Evolutionary conservation across 2,329 filamentous ascomycete species (phyloP).

Genomic region (Scolecobasidium constrictum): DNA sequence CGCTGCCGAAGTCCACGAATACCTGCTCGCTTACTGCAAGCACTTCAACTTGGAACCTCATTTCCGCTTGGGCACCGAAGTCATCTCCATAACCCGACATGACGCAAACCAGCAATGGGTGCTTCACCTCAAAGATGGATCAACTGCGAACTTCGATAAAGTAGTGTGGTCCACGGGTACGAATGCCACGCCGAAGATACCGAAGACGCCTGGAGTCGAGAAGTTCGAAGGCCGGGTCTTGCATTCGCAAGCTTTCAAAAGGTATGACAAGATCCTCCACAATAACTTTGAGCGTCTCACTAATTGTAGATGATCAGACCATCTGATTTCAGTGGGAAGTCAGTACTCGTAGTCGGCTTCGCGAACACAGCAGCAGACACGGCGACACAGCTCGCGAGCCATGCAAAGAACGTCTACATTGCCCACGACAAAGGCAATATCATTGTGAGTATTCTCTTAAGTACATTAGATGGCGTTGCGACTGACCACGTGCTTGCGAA

Average conservation of each 20-base stretch:
- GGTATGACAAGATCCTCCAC: too few species aligned
- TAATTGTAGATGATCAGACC: too few species aligned
- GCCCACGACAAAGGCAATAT: conserved; percentile 30
- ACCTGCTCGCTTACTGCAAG: conserved; percentile 30
- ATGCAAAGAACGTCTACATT: conserved; percentile 30
- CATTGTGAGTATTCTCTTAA: conserved; percentile 22
- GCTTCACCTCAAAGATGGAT: conserved; percentile 18
- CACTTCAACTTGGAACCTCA: conserved; percentile 27
- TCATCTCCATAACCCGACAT: conserved; percentile 20
- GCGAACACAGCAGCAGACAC: conserved; percentile 29
- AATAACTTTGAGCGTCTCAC: too few species aligned
- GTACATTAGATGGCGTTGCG: conserved; percentile 12
- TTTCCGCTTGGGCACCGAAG: conserved; percentile 22
- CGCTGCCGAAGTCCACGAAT: conserved; percentile 23
- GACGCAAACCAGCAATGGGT: conserved; percentile 25
- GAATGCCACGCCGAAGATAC: conserved; percentile 25
- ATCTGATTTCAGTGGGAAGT: conserved; percentile 28
- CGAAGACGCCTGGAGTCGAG: conserved; percentile 24
- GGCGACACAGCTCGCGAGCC: conserved; percentile 22
- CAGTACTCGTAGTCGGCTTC: conserved; percentile 33
- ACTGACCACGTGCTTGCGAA: conserved; percentile 9
- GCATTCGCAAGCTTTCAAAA: conserved; percentile 19
- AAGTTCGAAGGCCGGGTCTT: conserved; percentile 28
- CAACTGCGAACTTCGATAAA: conserved; percentile 25
- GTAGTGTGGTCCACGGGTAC: conserved; percentile 24